phyloP scores from a whole-genome alignment of 2,329 filamentous ascomycete species.

The Colletotrichum sp. region DNA sequence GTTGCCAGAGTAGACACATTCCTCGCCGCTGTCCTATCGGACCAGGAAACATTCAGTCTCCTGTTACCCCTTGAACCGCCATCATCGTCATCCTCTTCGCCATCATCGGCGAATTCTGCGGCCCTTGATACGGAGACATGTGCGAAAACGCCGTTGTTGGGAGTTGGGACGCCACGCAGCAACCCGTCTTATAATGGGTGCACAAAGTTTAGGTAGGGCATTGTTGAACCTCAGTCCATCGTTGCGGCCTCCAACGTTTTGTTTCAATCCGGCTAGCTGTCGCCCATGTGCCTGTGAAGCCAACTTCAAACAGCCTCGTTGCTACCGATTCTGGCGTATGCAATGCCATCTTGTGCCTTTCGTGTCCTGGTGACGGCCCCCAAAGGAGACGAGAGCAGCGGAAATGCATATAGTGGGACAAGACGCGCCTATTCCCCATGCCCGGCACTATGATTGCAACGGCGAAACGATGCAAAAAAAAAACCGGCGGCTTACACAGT shows the following conservation, averaged over 20 bases:
- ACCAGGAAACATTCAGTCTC: neutral
- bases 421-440: neutral
- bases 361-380: neutral
- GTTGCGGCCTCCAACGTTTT: neutral
- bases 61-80: neutral
- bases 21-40: neutral
- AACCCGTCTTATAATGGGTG: neutral
- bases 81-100: neutral
- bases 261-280: neutral
- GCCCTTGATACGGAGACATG: neutral
- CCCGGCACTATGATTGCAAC: neutral
- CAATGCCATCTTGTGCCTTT: neutral
- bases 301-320: neutral
- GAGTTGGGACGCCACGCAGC: neutral
- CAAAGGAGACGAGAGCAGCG: neutral
- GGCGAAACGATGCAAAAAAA: neutral
- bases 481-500: neutral
- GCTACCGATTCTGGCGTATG: neutral
- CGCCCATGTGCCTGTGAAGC: neutral
- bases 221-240: neutral
- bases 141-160: neutral
- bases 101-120: neutral
- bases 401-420: neutral
- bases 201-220: neutral
- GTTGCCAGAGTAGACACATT: neutral